Percentiles rank a stretch among this genome's conserved stretches.
phyloP scores from a whole-genome alignment of 1,284 basidiomycete genomes.

The Fomitopsis pinicola region DNA sequence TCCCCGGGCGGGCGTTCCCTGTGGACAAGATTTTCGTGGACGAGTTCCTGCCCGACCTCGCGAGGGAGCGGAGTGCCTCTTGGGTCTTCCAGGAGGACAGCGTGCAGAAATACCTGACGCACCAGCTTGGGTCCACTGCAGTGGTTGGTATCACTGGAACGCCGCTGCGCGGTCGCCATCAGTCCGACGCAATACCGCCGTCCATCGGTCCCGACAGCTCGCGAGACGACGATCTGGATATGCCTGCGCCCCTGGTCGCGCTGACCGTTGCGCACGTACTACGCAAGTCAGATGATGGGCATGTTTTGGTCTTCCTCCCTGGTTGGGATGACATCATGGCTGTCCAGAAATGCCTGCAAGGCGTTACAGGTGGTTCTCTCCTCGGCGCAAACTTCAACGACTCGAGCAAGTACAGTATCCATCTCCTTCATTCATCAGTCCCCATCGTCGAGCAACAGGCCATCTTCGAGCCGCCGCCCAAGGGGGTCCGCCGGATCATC shows the following conservation, averaged over 20 bases:
- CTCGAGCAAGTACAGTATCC: conserved; percentile 64
- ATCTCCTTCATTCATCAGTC: conserved; percentile 88
- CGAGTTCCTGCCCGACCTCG: conserved; percentile 63
- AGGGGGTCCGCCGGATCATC: conserved; percentile 83
- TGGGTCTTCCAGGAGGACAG: conserved; percentile 79
- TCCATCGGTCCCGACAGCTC: conserved; percentile 7
- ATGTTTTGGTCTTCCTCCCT: conserved; percentile 89
- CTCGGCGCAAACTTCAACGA: conserved; percentile 64
- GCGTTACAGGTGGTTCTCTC: conserved; percentile 39
- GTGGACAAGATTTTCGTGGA: conserved; percentile 83
- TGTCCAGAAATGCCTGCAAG: conserved; percentile 68
- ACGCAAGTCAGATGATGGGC: conserved; percentile 74
- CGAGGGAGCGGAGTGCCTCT: conserved; percentile 26
- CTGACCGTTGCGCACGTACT: conserved; percentile 82
- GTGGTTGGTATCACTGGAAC: conserved; percentile 2
- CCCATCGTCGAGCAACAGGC: conserved; percentile 88
- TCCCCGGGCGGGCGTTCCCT: conserved; percentile 93
- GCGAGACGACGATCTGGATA: conserved; percentile 67
- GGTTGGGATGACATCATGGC: conserved; percentile 91
- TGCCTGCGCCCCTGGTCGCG: conserved; percentile 82
- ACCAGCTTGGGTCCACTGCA: conserved; percentile 55
- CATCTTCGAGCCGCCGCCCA: conserved; percentile 80
- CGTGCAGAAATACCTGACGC: conserved; percentile 74
- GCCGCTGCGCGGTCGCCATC: background rate
- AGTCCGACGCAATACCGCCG: conserved; percentile 11